Evolutionary conservation across 148 eudicot species (phyloP).

Genomic region (Beta vulgaris): DNA sequence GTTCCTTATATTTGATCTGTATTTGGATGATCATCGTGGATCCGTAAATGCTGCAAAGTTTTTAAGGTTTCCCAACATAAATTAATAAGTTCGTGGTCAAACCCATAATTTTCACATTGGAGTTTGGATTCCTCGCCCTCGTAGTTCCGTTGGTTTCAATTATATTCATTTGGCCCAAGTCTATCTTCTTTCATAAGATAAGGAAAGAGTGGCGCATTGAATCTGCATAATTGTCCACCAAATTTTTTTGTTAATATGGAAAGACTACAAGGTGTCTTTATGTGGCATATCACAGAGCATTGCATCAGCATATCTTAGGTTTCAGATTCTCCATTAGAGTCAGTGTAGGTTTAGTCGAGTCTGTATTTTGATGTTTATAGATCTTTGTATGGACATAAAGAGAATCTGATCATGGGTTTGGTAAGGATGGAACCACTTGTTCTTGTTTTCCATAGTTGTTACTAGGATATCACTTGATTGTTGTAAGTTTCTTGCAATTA

Average conservation of each 20-base stretch:
- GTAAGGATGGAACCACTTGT: background rate
- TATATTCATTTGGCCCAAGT: background rate
- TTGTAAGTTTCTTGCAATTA: background rate
- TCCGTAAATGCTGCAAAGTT: too few species aligned
- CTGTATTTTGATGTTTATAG: background rate
- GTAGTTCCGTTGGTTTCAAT: background rate
- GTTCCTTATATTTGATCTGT: too few species aligned
- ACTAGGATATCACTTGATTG: background rate
- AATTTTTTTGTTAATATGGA: background rate
- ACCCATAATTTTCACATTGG: background rate
- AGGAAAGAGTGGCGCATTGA: background rate
- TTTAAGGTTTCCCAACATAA: too few species aligned
- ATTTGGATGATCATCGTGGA: too few species aligned
- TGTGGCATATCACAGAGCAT: background rate
- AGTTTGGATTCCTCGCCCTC: background rate
- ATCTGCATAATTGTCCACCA: background rate
- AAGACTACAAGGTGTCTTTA: background rate
- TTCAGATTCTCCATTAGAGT: background rate
- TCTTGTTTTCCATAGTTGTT: background rate
- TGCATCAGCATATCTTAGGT: background rate
- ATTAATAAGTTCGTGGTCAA: too few species aligned
- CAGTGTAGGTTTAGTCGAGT: background rate
- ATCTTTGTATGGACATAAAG: background rate
- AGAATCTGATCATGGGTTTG: background rate
- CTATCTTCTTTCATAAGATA: background rate